phyloP scores from a whole-genome alignment of 192 early-diverging fungal species.

The Chytriomyces confervae region DNA sequence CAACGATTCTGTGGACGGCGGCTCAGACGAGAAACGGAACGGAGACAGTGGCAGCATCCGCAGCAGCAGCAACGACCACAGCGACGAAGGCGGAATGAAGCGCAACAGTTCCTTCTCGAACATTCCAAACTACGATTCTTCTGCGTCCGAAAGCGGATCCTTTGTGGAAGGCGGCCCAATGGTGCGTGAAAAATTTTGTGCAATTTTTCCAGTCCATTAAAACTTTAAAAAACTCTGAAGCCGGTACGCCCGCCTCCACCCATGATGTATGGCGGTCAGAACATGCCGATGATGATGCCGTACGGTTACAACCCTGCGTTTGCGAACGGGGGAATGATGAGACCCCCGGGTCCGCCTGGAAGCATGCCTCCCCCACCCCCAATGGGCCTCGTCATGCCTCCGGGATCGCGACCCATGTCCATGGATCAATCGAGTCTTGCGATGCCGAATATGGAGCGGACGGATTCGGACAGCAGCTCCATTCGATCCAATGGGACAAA shows the following conservation, averaged over 20 bases:
- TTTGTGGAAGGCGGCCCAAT: conserved; percentile 16
- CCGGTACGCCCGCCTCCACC: conserved; percentile 7
- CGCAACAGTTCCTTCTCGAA: neutral
- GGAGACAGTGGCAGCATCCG: neutral
- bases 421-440: neutral
- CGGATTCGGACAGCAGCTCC: conserved; percentile 27
- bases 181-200: neutral
- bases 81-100: neutral
- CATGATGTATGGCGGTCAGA: conserved; percentile 14
- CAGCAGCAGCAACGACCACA: neutral
- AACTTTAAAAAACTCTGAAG: neutral
- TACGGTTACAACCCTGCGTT: conserved; percentile 1
- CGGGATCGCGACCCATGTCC: neutral
- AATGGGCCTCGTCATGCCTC: neutral
- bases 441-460: neutral
- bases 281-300: conserved; percentile 25
- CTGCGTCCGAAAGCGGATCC: neutral
- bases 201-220: neutral
- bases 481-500: conserved; percentile 29
- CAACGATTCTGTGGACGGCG: neutral
- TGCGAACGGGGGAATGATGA: neutral
- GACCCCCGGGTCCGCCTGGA: conserved; percentile 31
- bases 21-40: neutral
- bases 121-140: neutral
- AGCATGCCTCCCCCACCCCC: neutral